Percentiles rank a stretch among this genome's conserved stretches.
Conservation (phyloP, 2,329 filamentous ascomycete genomes). For the Colletotrichum acutatum region DNA sequence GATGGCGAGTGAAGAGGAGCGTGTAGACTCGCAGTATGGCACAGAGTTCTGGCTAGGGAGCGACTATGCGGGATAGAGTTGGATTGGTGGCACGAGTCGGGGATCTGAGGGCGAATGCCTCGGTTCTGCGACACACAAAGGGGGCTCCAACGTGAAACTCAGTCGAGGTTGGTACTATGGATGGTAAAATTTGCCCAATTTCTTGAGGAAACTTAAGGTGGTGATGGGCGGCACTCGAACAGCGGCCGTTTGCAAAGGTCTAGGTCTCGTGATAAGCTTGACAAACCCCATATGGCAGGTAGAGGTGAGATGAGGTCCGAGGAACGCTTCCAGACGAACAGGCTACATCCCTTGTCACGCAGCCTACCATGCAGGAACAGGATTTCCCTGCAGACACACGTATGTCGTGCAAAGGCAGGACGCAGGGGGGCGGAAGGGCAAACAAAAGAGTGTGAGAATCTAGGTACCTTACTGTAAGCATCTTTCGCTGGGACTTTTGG, state of each 20-base stretch:
- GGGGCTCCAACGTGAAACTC: constrained; percentile 5
- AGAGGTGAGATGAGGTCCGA: neutral
- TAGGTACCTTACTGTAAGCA: neutral
- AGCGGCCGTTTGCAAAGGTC: constrained; percentile 15
- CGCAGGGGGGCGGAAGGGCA: neutral
- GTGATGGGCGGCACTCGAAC: constrained; percentile 5
- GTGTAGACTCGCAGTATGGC: neutral
- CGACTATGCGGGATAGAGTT: constrained; percentile 18
- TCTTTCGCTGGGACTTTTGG: neutral
- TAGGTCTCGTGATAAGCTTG: neutral
- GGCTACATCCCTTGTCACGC: neutral
- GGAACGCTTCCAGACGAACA: neutral
- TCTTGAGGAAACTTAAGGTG: neutral
- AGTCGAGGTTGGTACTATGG: neutral
- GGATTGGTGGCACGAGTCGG: constrained; percentile 3
- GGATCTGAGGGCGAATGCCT: constrained; percentile 10
- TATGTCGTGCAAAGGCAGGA: neutral
- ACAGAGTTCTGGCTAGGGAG: neutral
- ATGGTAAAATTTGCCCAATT: neutral
- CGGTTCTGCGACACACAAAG: neutral
- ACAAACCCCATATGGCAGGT: neutral
- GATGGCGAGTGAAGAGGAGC: neutral
- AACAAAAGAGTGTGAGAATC: neutral
- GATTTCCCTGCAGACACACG: constrained; percentile 2
- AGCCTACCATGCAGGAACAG: neutral